Percentiles rank a stretch among this genome's conserved stretches.
Conservation (phyloP, 2,329 filamentous ascomycete genomes). For the Aspergillus ustus region DNA sequence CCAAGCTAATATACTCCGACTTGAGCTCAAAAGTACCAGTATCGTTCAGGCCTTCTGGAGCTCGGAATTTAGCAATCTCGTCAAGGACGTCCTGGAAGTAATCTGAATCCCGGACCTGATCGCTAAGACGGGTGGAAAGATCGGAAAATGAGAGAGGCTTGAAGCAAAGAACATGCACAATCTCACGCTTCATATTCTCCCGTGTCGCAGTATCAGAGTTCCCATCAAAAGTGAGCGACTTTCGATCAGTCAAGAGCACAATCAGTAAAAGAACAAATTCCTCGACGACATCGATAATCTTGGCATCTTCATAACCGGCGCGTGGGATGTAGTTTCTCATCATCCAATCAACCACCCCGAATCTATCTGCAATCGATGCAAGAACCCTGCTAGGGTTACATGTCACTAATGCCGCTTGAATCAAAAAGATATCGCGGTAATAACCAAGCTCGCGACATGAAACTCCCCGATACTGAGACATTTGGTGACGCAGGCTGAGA, state of each 20-base stretch:
- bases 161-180: conserved; percentile 93
- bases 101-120: conserved; percentile 86
- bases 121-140: conserved; percentile 80
- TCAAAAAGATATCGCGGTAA: conserved; percentile 89
- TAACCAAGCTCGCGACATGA: conserved; percentile 89
- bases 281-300: conserved; percentile 91
- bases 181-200: conserved; percentile 81
- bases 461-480: conserved; percentile 88
- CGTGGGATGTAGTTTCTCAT: conserved; percentile 77
- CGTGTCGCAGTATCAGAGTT: conserved; percentile 58
- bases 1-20: conserved; percentile 79
- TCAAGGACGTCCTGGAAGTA: conserved; percentile 84
- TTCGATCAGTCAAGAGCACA: conserved; percentile 85
- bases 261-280: conserved; percentile 95
- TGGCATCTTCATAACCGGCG: conserved; percentile 78
- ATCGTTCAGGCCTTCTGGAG: conserved; percentile 89
- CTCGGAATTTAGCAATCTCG: conserved; percentile 85
- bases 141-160: conserved; percentile 95
- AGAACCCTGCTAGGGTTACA: conserved; percentile 83
- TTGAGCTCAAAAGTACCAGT: conserved; percentile 94
- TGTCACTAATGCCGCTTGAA: conserved; percentile 87
- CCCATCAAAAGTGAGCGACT: conserved; percentile 61
- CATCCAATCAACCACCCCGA: conserved; percentile 86
- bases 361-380: conserved; percentile 88
- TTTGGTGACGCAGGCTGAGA: conserved; percentile 92